Evolutionary conservation across 2,329 filamentous ascomycete species (phyloP), one percentile per base, ranked within the genome.

Genomic region (Exophiala lecanii-corni): DNA sequence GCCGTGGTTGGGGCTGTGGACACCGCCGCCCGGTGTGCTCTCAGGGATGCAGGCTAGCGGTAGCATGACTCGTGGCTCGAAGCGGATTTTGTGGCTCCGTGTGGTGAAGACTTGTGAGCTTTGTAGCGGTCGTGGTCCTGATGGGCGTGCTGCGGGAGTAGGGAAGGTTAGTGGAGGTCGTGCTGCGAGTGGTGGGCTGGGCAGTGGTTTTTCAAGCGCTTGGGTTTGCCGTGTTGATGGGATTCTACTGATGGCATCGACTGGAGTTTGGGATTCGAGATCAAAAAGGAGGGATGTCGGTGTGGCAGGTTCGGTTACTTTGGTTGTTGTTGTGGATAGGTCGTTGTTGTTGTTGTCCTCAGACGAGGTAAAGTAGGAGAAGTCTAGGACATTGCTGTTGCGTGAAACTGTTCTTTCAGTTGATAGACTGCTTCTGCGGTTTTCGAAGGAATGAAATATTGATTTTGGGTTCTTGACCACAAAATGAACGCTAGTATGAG

Each of bases 21-120:
- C 7, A 5, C 2, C 23, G 23, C 36, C 23, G 23, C 23, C 23
- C 6, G 23, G 7, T 18, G 15, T 15, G 16, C 33, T 35, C 26
- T 42, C 40, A 3, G 40, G 40, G 18, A 42, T 42, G 30, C 40
- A 42, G 1, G 40, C 40, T n/a, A 42, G 10, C 9, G 40, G 40
- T 15, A 42, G 16, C 5, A 36, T 20, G 6, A 17, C 19, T 20
- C 32, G 13, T 19, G 40, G 32, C 21, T 17, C 19, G 23, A 18
- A 42, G 9, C 13, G 19, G 19, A 25, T 20, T 21, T 36, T 36
- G 18, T 18, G 33, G 16, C 33, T 35, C n/a, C 33, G 33, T 17
- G 19, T 35, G 17, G 33, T 19, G n/a, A 35, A 35, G 9, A 35
- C 13, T n/a, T 36, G 33, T 17, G 40, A 42, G 17, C 16, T 30